Evolutionary conservation across 2,329 filamentous ascomycete genomes (phyloP), one percentile per base, ranked within the genome.

Genomic region (Metarhizium album): DNA sequence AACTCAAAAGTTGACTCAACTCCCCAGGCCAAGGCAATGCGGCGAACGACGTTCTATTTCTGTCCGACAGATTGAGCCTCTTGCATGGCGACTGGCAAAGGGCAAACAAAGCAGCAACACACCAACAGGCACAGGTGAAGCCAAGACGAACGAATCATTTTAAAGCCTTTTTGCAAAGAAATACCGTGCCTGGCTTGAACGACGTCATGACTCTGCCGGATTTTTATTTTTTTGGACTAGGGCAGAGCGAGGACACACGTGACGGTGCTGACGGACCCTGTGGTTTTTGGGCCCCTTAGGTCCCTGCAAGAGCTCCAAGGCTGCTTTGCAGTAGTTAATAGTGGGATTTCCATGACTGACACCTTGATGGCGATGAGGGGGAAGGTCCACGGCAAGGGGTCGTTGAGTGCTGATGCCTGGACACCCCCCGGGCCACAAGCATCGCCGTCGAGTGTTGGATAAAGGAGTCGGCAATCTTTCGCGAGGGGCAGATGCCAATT

Each of bases 141-240:
- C n/a, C n/a, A n/a, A n/a, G n/a, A n/a, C n/a, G n/a, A n/a, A n/a
- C n/a, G n/a, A n/a, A n/a, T n/a, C n/a, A 40, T 43, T 43, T 11
- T 18, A n/a, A 14, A 18, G 40, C 9, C 40, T 24, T 23, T 48
- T 4, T 33, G 23, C 14, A 42, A n/a, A 27, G 16, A 40, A 20
- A 9, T 2, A 18, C 20, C 5, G 16, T 40, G n/a, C 42, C 31
- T 50, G 49, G 18, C 16, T 37, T 38, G 23, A 48, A 37, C 45
- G 29, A 48, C 49, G 49, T 51, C 49, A 51, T 51, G 20, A 35
- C n/a, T 35, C 29, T 45, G n/a, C n/a, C n/a, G n/a, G n/a, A n/a
- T n/a, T n/a, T n/a, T n/a, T n/a, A n/a, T n/a, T n/a, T 46, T 14
- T 46, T 37, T 16, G 42, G 42, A 29, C 42, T 38, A n/a, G 29